Evolutionary conservation across 768 basidiomycete genomes (phyloP), one percentile per base, ranked within the genome.

Genomic region (Pisolithus tinctorius): DNA sequence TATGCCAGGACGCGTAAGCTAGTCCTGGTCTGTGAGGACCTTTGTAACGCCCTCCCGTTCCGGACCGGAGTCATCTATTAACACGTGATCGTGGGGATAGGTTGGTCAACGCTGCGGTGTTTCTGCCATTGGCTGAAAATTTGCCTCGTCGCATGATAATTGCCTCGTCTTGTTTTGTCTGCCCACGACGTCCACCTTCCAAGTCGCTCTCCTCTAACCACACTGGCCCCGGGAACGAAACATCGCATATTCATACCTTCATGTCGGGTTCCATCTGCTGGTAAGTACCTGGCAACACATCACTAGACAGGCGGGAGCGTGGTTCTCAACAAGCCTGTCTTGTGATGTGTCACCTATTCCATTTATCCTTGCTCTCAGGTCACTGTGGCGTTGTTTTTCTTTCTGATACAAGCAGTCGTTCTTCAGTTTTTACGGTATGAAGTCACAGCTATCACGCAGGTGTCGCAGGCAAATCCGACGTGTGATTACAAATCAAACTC

Each of bases 121-220:
- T 62, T 60, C 68, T 64, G 66, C 67, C 49, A 68, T 69, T 66
- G 69, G 66, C 45, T 43, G 42, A 43, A 43, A 43, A 43, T 1
- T 43, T 34, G 42, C 26, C 42, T 43, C 42, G 26, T 7, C 17
- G 61, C 55, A 53, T 71, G 70, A 67, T 45, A 74, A 73, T 60
- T 74, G 73, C 71, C 73, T 70, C 73, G 71, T 13, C 29, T 41
- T 49, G 50, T 39, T n/a, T 14, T 48, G 44, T n/a, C 8, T 29
- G 31, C 25, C 11, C 17, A 8, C 40, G 17, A 41, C 40, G 8
- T 34, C 34, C 40, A 7, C 17, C 23, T 4, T 41, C 17, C n/a
- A 41, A 13, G 9, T 11, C 17, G 23, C 0, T 41, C 6, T 7
- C 8, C 10, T 20, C 40, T 8, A 17, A 8, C n/a, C n/a, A n/a